Evolutionary conservation across 2,329 filamentous ascomycete species (phyloP).

Genomic region (Botryotinia calthae): DNA sequence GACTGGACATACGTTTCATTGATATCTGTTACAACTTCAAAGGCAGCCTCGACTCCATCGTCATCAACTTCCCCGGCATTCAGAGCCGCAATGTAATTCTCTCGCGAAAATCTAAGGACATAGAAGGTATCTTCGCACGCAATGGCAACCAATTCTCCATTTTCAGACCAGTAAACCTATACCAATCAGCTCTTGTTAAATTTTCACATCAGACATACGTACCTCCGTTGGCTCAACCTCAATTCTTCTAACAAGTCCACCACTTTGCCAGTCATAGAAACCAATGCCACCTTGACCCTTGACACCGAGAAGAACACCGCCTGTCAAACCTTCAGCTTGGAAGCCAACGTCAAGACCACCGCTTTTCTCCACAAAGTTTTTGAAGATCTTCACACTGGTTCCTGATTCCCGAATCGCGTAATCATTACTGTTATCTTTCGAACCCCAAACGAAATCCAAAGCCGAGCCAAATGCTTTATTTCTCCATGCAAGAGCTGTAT

Average conservation of each 20-base stretch:
- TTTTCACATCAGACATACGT: conserved; percentile 5
- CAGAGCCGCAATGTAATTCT: conserved; percentile 80
- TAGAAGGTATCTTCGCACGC: conserved; percentile 96
- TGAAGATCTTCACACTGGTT: conserved; percentile 94
- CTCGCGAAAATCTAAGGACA: conserved; percentile 85
- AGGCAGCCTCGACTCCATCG: conserved; percentile 87
- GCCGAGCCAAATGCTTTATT: conserved; percentile 97
- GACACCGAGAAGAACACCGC: conserved; percentile 87
- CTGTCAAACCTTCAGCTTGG: conserved; percentile 86
- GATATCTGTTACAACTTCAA: conserved; percentile 94
- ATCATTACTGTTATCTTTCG: conserved; percentile 97
- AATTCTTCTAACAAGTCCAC: conserved; percentile 85
- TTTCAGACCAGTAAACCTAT: conserved; percentile 95
- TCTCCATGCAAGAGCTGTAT: conserved; percentile 92
- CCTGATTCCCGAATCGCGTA: conserved; percentile 94
- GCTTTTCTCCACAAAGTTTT: conserved; percentile 91
- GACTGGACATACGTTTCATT: conserved; percentile 68
- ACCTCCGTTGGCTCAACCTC: conserved; percentile 65
- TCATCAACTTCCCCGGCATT: conserved; percentile 80
- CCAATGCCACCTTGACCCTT: conserved; percentile 93
- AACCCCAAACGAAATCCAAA: conserved; percentile 94
- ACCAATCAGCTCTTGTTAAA: conserved; percentile 17
- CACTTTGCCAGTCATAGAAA: conserved; percentile 94
- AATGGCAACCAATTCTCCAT: conserved; percentile 85
- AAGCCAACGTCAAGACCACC: conserved; percentile 92